Evolutionary conservation across 2,329 filamentous ascomycete species (phyloP).

Genomic region (Alternaria atra): DNA sequence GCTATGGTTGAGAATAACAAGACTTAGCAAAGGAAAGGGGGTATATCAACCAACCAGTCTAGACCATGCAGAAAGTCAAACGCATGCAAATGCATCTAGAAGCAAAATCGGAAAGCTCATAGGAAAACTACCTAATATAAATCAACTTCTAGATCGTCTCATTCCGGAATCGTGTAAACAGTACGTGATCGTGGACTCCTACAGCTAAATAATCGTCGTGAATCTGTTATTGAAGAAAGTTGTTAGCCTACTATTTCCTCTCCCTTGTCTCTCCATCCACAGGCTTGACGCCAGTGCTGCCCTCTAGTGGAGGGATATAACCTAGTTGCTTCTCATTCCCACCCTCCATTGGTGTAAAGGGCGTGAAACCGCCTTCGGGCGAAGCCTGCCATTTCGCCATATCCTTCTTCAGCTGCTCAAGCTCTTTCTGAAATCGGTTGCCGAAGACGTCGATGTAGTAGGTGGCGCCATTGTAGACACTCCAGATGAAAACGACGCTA

Average conservation of each 20-base stretch:
- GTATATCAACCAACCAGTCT: constrained; percentile 29
- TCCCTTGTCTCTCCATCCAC: constrained; percentile 29
- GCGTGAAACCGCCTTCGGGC: constrained; percentile 37
- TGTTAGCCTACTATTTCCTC: constrained; percentile 24
- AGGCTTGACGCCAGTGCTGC: constrained; percentile 34
- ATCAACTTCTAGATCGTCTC: constrained; percentile 7
- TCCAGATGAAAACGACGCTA: constrained; percentile 86
- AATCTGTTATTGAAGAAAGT: neutral
- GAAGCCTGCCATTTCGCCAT: constrained; percentile 82
- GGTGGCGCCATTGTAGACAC: constrained; percentile 94
- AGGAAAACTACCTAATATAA: neutral
- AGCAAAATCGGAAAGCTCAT: neutral
- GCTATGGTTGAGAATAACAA: constrained; percentile 6
- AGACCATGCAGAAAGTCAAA: constrained; percentile 9
- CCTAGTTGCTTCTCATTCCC: constrained; percentile 37
- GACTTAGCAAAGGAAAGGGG: constrained; percentile 26
- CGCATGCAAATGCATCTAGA: constrained; percentile 11
- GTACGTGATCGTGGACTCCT: neutral
- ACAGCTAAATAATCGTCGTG: neutral
- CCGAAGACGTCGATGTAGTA: constrained; percentile 99
- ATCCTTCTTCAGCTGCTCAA: constrained; percentile 87
- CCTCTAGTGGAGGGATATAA: constrained; percentile 43
- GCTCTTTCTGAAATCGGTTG: constrained; percentile 93
- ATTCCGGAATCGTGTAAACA: constrained; percentile 11
- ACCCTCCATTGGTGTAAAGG: constrained; percentile 34